Percentiles rank a stretch among this genome's conserved stretches.
These are phyloP conservation scores for Cladobotryum mycophilum DNA, from an alignment of 2,329 filamentous ascomycete genomes.

Conservation along the genomic window DNA sequence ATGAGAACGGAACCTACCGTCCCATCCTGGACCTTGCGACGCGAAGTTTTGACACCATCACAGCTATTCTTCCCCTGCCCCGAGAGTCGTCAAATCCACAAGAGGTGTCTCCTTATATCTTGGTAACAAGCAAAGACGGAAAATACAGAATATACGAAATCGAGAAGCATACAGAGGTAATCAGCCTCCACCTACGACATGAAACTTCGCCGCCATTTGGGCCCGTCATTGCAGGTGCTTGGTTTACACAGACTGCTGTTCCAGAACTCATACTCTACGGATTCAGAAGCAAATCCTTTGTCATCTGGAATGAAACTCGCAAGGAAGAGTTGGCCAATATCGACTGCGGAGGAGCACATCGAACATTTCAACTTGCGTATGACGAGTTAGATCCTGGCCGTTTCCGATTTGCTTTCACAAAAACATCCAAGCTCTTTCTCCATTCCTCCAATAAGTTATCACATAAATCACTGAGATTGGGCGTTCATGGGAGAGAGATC, in stretches of 20 bases:
- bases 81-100: slow-evolving; percentile 12
- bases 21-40: slow-evolving; percentile 31
- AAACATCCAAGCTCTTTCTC: slow-evolving; percentile 51
- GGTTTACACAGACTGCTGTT: slow-evolving; percentile 39
- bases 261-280: slow-evolving; percentile 67
- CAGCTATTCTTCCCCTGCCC: slow-evolving; percentile 50
- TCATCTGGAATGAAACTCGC: slow-evolving; percentile 71
- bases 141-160: slow-evolving; percentile 60
- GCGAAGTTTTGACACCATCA: slow-evolving; percentile 58
- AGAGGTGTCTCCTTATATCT: slow-evolving; percentile 39
- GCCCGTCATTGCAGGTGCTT: slow-evolving; percentile 68
- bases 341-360: slow-evolving; percentile 79
- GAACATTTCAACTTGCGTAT: slow-evolving; percentile 57
- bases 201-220: slow-evolving; percentile 64
- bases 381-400: slow-evolving; percentile 24
- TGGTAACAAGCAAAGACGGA: slow-evolving; percentile 73
- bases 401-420: slow-evolving; percentile 65
- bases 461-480: slow-evolving; percentile 52
- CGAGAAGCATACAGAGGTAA: slow-evolving; percentile 15
- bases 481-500: slow-evolving; percentile 84
- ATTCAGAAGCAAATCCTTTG: slow-evolving; percentile 72
- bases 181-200: slow-evolving; percentile 50
- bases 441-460: slow-evolving; percentile 34
- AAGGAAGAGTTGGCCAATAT: slow-evolving; percentile 65
- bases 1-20: slow-evolving; percentile 20